Conservation (phyloP, 768 basidiomycete species). For the Punctularia strigosozonata region DNA sequence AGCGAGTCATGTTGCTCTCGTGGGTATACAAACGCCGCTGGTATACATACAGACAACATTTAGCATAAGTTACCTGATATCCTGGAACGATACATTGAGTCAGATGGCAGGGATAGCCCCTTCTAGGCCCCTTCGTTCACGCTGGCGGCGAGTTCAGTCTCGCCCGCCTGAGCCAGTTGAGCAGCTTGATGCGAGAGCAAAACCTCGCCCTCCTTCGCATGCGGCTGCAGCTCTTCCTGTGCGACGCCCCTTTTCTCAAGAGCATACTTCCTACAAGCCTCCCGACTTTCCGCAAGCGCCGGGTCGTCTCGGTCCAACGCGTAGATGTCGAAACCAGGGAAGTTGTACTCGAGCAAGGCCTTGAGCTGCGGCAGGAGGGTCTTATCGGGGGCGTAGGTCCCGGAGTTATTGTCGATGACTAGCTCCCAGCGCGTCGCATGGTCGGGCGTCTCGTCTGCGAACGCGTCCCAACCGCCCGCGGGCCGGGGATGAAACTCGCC, state of each 20-base stretch:
- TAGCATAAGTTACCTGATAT: too few species aligned
- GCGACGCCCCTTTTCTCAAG: slow-evolving; percentile 44
- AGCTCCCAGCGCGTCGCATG: slow-evolving; percentile 63
- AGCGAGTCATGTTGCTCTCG: not conserved
- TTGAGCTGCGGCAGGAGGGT: slow-evolving; percentile 47
- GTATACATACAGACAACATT: too few species aligned
- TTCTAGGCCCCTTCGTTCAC: too few species aligned
- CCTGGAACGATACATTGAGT: too few species aligned
- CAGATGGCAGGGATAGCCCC: too few species aligned
- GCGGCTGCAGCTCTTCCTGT: slow-evolving; percentile 53
- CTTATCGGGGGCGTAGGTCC: slow-evolving; percentile 72
- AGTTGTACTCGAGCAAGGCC: slow-evolving; percentile 60
- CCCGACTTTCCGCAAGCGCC: slow-evolving; percentile 41
- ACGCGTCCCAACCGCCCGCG: slow-evolving; percentile 52
- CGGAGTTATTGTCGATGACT: slow-evolving; percentile 78
- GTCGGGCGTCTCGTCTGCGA: slow-evolving; percentile 43
- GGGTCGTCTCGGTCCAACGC: slow-evolving; percentile 47
- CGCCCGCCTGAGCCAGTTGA: slow-evolving; percentile 1
- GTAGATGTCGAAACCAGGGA: slow-evolving; percentile 47
- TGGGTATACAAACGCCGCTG: too few species aligned
- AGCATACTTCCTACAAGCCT: slow-evolving; percentile 60
- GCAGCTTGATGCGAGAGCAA: slow-evolving; percentile 28
- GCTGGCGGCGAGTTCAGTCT: not conserved
- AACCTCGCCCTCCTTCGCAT: slow-evolving; percentile 40
- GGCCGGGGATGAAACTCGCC: slow-evolving; percentile 77